Evolutionary conservation across 192 early-diverging fungal species (phyloP).

Genomic region (Paraglomus brasilianum): DNA sequence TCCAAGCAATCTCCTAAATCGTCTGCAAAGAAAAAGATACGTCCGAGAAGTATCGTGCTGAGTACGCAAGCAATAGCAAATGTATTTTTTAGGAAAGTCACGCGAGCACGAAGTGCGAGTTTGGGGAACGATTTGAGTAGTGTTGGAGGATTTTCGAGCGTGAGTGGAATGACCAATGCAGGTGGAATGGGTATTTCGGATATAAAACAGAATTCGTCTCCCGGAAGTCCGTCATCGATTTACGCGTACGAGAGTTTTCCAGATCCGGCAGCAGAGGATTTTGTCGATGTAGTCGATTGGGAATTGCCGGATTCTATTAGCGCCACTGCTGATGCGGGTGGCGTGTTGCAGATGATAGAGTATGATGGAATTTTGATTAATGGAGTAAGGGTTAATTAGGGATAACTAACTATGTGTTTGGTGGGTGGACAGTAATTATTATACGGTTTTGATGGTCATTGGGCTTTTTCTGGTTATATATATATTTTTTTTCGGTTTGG

Average conservation of each 20-base stretch:
- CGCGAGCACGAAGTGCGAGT: too few species aligned
- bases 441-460: too few species aligned
- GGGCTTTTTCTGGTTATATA: too few species aligned
- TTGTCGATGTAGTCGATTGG: conserved; percentile 20
- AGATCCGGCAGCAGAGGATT: conserved; percentile 23
- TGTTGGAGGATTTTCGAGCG: too few species aligned
- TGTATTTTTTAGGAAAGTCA: neutral
- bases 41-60: conserved; percentile 5
- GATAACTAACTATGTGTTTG: too few species aligned
- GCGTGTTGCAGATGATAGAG: conserved; percentile 26
- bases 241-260: conserved; percentile 27
- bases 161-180: too few species aligned
- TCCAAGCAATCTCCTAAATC: too few species aligned
- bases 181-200: too few species aligned
- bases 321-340: conserved; percentile 21
- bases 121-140: too few species aligned
- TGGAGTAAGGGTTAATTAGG: conserved; percentile 18
- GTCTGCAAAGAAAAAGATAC: conserved; percentile 9
- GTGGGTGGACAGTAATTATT: too few species aligned
- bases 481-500: too few species aligned
- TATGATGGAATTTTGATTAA: conserved; percentile 26
- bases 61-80: conserved; percentile 11
- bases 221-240: neutral
- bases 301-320: conserved; percentile 25
- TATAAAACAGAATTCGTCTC: too few species aligned